Percentiles rank a stretch among this genome's conserved stretches.
These are phyloP conservation scores for Rhizopogon rudus DNA, from an alignment of 768 basidiomycete genomes.

Conservation along the genomic window DNA sequence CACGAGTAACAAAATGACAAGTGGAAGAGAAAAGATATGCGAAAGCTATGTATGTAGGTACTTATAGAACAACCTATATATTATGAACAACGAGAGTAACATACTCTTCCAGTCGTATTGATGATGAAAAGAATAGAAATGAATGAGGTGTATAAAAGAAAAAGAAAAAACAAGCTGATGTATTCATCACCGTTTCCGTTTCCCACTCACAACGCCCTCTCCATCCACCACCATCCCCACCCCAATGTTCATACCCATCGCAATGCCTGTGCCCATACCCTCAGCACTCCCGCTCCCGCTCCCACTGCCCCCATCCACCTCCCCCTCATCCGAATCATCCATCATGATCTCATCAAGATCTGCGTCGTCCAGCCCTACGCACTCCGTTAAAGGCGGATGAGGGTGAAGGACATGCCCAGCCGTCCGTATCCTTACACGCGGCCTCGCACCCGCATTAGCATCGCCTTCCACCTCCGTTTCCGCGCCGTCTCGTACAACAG, in stretches of 20 bases:
- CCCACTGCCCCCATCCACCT: slow-evolving; percentile 11
- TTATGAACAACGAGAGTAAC: too few species aligned
- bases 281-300: slow-evolving; percentile 5
- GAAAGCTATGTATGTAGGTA: too few species aligned
- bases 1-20: too few species aligned
- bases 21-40: too few species aligned
- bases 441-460: slow-evolving; percentile 6
- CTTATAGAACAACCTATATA: too few species aligned
- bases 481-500: slow-evolving; percentile 24
- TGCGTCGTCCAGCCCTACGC: not conserved
- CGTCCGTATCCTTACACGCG: slow-evolving; percentile 22
- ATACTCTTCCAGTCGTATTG: too few species aligned
- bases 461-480: slow-evolving; percentile 29
- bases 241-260: not conserved
- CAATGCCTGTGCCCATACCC: not conserved
- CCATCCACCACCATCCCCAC: slow-evolving; percentile 1
- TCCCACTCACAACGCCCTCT: slow-evolving; percentile 6
- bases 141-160: too few species aligned
- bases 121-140: too few species aligned
- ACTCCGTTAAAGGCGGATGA: slow-evolving; percentile 6
- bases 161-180: too few species aligned
- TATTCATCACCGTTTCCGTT: not conserved
- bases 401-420: slow-evolving; percentile 15
- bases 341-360: slow-evolving; percentile 26
- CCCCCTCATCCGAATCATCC: slow-evolving; percentile 14